Evolutionary conservation across 306 rosid species (phyloP).

Genomic region (Spatholobus suberectus): DNA sequence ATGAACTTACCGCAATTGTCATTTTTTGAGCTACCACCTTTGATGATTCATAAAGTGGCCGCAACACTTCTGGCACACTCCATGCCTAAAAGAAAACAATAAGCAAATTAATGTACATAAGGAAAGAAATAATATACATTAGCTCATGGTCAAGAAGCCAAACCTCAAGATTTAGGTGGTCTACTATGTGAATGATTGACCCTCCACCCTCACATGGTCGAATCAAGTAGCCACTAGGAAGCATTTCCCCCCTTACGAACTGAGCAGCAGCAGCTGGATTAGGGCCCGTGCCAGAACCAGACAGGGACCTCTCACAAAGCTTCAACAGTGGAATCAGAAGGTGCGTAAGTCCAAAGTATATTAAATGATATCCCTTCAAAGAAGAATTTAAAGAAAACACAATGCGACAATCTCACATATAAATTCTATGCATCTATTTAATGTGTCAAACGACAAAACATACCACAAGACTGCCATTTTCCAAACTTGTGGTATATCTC

Average conservation of each 20-base stretch:
- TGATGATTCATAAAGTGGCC: slow-evolving; percentile 95
- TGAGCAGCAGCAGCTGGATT: slow-evolving; percentile 78
- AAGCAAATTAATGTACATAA: not conserved
- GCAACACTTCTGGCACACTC: slow-evolving; percentile 97
- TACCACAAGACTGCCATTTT: slow-evolving; percentile 92
- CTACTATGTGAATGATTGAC: slow-evolving; percentile 95
- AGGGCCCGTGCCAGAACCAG: slow-evolving; percentile 94
- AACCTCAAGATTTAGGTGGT: slow-evolving; percentile 96
- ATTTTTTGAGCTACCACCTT: slow-evolving; percentile 89
- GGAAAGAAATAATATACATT: not conserved
- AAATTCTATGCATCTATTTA: not conserved
- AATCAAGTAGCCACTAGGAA: slow-evolving; percentile 95
- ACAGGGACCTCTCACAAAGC: slow-evolving; percentile 98
- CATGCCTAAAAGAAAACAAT: slow-evolving; percentile 64
- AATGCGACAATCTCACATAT: not conserved
- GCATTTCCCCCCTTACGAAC: slow-evolving; percentile 86
- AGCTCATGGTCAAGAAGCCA: slow-evolving; percentile 28
- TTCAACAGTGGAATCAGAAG: slow-evolving; percentile 42
- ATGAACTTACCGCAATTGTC: slow-evolving; percentile 85
- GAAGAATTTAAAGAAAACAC: not conserved
- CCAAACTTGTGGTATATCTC: slow-evolving; percentile 87
- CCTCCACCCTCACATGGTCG: slow-evolving; percentile 99
- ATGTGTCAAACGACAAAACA: not conserved
- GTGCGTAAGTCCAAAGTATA: not conserved
- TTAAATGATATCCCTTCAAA: not conserved